A percentile compares a stretch with the other conserved stretches of the same genome.
phyloP scores from a whole-genome alignment of 805 yeast genomes.

The Geotrichum ghanense region DNA sequence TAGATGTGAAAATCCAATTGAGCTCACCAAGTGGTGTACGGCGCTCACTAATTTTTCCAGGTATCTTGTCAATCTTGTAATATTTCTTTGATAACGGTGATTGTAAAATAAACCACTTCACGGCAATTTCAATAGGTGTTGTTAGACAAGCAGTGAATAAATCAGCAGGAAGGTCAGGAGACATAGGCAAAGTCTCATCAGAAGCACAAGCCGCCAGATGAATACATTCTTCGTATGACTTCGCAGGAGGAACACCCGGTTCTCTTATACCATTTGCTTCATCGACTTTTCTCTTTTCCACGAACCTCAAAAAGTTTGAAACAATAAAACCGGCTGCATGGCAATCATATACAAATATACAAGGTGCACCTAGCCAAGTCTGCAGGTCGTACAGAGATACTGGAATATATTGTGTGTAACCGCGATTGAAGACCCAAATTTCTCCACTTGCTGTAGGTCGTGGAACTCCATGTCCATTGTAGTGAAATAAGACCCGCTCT shows the following conservation, averaged over 20 bases:
- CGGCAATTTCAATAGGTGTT: slow-evolving; percentile 88
- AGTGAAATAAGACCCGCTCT: slow-evolving; percentile 85
- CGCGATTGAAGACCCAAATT: slow-evolving; percentile 96
- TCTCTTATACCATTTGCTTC: slow-evolving; percentile 29
- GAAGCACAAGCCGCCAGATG: slow-evolving; percentile 89
- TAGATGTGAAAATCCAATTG: slow-evolving; percentile 96
- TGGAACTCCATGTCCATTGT: slow-evolving; percentile 98
- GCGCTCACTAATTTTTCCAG: slow-evolving; percentile 85
- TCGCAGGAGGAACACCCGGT: slow-evolving; percentile 48
- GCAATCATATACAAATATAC: slow-evolving; percentile 89
- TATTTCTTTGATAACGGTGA: slow-evolving; percentile 25
- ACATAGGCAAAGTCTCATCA: slow-evolving; percentile 80
- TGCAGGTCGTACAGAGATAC: slow-evolving; percentile 91
- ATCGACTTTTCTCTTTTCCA: slow-evolving; percentile 79
- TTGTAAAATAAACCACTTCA: slow-evolving; percentile 83
- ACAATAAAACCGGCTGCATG: slow-evolving; percentile 91
- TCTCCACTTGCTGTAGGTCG: slow-evolving; percentile 94
- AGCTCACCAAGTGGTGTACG: slow-evolving; percentile 93
- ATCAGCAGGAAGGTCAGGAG: slow-evolving; percentile 92
- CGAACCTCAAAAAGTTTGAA: slow-evolving; percentile 77
- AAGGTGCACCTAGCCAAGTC: slow-evolving; percentile 97
- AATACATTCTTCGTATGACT: slow-evolving; percentile 72
- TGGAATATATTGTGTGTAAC: slow-evolving; percentile 95
- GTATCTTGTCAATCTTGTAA: slow-evolving; percentile 45
- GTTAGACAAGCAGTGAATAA: slow-evolving; percentile 91